Evolutionary conservation across 352 stramenopile genomes (phyloP).

Genomic region (Phytophthora idaei): DNA sequence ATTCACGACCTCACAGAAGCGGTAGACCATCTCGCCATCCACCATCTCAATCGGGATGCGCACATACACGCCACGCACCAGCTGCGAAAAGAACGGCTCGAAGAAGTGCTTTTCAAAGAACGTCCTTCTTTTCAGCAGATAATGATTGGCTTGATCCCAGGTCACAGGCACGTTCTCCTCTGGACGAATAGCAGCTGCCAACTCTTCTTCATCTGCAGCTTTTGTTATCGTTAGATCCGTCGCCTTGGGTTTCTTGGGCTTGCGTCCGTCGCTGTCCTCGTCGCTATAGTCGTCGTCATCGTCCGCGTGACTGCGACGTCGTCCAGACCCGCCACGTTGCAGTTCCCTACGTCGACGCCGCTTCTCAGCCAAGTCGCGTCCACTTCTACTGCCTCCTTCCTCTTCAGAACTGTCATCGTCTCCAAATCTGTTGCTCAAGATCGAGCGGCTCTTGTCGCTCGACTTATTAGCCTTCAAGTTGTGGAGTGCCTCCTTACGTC

Average conservation of each 20-base stretch:
- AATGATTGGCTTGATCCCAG: slow-evolving; percentile 81
- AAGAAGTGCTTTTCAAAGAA: slow-evolving; percentile 91
- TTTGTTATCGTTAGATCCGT: slow-evolving; percentile 41
- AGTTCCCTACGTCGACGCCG: slow-evolving; percentile 77
- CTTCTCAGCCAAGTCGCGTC: slow-evolving; percentile 76
- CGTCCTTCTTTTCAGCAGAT: slow-evolving; percentile 69
- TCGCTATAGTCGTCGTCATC: slow-evolving; percentile 53
- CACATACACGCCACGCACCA: slow-evolving; percentile 80
- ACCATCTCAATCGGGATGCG: slow-evolving; percentile 71
- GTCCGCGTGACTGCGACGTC: slow-evolving; percentile 27
- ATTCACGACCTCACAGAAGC: slow-evolving; percentile 81
- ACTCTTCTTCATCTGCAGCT: slow-evolving; percentile 51
- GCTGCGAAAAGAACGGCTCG: slow-evolving; percentile 83
- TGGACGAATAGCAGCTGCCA: slow-evolving; percentile 44
- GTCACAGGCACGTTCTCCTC: slow-evolving; percentile 77
- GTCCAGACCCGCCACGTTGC: slow-evolving; percentile 48
- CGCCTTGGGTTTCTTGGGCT: slow-evolving; percentile 32
- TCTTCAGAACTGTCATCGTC: slow-evolving; percentile 61
- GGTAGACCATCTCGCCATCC: slow-evolving; percentile 83
- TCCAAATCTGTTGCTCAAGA: slow-evolving; percentile 78
- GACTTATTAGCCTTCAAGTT: slow-evolving; percentile 84
- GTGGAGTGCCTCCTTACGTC: slow-evolving; percentile 80
- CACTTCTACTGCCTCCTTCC: slow-evolving; percentile 39
- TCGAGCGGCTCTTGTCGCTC: slow-evolving; percentile 75
- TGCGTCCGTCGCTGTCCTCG: slow-evolving; percentile 46